phyloP scores from a whole-genome alignment of 176 grass and related monocot species.

The Lolium rigidum region DNA sequence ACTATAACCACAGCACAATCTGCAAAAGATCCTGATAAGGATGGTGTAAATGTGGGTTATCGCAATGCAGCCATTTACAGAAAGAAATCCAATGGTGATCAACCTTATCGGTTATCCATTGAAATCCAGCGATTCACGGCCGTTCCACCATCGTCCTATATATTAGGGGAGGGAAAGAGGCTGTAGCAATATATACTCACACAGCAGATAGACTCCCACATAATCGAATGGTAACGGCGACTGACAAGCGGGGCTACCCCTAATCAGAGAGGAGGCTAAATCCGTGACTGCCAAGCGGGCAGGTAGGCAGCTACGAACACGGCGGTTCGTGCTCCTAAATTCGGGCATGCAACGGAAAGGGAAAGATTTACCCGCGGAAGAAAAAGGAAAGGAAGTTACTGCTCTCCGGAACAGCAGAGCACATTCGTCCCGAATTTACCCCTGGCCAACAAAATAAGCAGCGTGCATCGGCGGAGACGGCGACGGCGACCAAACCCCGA shows the following conservation, averaged over 20 bases:
- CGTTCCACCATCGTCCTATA: too few relatives aligned
- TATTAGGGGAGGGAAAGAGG: not conserved
- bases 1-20: not conserved
- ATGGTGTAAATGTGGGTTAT: not conserved
- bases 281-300: not conserved
- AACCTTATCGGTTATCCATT: not conserved
- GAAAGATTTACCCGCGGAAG: not conserved
- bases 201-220: too few relatives aligned
- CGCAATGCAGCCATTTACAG: not conserved
- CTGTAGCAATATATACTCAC: too few relatives aligned
- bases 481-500: conserved; percentile 24
- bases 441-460: not conserved
- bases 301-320: not conserved
- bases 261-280: not conserved
- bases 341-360: not conserved
- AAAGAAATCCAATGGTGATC: not conserved
- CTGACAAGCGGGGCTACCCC: not conserved
- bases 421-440: conserved; percentile 21
- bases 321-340: conserved; percentile 22
- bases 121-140: not conserved
- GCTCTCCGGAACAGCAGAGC: not conserved
- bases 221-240: not conserved
- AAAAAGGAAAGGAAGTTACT: not conserved
- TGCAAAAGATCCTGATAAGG: not conserved
- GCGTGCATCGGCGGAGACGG: not conserved